Conservation (phyloP, 176 grass and related monocot species). For the Oryza officinalis region DNA sequence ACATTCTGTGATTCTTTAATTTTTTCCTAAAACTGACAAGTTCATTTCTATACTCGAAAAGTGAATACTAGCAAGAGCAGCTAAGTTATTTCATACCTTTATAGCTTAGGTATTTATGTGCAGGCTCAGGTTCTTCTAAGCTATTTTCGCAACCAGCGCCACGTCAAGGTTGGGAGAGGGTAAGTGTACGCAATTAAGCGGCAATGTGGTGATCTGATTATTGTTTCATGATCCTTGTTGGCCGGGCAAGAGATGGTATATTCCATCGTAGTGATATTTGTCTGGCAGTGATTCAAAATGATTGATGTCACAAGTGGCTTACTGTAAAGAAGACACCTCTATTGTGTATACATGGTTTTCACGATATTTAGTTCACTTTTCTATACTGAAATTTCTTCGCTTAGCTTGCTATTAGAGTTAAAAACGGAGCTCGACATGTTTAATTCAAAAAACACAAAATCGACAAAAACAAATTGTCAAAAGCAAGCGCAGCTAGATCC, state of each 20-base stretch:
- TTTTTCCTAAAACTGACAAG: not conserved
- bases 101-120: not conserved
- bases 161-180: conserved; percentile 23
- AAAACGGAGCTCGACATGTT: not conserved
- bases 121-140: conserved; percentile 88
- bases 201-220: not conserved
- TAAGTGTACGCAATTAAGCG: not conserved
- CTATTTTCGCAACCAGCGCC: conserved; percentile 75
- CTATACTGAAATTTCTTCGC: not conserved
- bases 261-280: not conserved
- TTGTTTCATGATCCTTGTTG: not conserved
- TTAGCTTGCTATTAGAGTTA: not conserved
- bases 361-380: not conserved
- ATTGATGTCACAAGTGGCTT: not conserved
- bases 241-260: not conserved
- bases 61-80: not conserved
- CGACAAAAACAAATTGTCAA: not conserved
- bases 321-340: not conserved
- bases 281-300: not conserved
- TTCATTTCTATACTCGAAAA: too few relatives aligned
- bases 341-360: not conserved
- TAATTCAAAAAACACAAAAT: not conserved
- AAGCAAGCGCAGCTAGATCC: not conserved
- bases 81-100: not conserved
- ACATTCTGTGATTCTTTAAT: not conserved